These are phyloP conservation scores for Starmerella tilneyi DNA, from an alignment of 805 yeast species.

Conservation along the genomic window DNA sequence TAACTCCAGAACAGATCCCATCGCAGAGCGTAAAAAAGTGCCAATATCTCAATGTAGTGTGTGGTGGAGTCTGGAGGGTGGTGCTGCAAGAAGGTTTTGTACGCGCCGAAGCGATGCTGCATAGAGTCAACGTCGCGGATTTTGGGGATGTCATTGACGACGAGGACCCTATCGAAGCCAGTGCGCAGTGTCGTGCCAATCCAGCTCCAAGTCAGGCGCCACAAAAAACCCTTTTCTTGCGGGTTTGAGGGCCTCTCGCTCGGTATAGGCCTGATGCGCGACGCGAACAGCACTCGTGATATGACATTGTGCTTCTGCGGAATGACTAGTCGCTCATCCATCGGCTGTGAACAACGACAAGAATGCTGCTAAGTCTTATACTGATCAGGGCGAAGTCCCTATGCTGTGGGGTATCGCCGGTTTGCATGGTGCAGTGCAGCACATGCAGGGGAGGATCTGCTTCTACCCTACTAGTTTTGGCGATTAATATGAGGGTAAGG, in stretches of 20 bases:
- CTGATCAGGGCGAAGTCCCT: too few species aligned
- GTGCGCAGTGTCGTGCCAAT: slow-evolving; percentile 37
- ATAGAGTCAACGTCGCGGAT: slow-evolving; percentile 9
- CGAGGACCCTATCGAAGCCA: slow-evolving; percentile 21
- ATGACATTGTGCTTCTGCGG: not conserved
- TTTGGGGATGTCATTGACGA: slow-evolving; percentile 16
- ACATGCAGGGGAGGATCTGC: too few species aligned
- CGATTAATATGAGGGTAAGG: too few species aligned
- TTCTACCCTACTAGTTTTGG: too few species aligned
- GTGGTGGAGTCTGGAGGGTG: slow-evolving; percentile 7
- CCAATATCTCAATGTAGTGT: slow-evolving; percentile 16
- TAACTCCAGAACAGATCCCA: slow-evolving; percentile 1
- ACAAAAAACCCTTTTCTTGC: slow-evolving; percentile 29
- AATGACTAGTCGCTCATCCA: not conserved
- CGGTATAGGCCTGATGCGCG: slow-evolving; percentile 20
- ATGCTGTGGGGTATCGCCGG: too few species aligned
- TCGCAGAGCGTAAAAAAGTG: slow-evolving; percentile 16
- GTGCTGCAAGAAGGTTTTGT: slow-evolving; percentile 5
- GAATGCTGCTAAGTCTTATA: too few species aligned
- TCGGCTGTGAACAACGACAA: too few species aligned
- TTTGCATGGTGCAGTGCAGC: too few species aligned
- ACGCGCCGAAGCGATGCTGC: slow-evolving; percentile 8
- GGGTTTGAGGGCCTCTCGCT: slow-evolving; percentile 11
- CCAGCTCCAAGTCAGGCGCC: slow-evolving; percentile 43
- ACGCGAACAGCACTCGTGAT: not conserved